Base-by-base conservation (phyloP, 2,329 filamentous ascomycete genomes). In the Laburnicola sp. region DNA sequence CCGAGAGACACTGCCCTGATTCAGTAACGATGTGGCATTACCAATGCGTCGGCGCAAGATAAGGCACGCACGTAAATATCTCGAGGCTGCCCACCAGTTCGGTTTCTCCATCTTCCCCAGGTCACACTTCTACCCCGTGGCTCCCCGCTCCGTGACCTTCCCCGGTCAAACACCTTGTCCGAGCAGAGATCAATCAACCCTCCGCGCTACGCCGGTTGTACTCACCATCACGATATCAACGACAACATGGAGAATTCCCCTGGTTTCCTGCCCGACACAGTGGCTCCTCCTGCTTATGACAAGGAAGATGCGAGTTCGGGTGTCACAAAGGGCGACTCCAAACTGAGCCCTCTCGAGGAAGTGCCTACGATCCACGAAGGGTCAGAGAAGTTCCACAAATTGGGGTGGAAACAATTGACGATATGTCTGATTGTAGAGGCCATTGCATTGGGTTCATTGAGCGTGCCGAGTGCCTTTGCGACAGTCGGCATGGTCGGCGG, bases 361-460 rank as follows among this genome's bases (percentile, higher is more conserved):
- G 60, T 62, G 2, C 45, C 64, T 36, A 70, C 66, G 22, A 62
- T 70, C 39, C 66, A 71, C 31, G 68, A 73, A 50, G 71, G 71
- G 25, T 66, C 68, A 10, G 68, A 67, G 36, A 74, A 74, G 53
- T 77, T 75, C 66, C 58, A 70, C 40, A 62, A 65, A 11, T 66
- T 80, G 22, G 73, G 79, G 38, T 82, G 80, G 80, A 78, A 80
- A 60, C 74, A 76, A 22, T 68, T 79, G 26, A 79, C 77, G 1
- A 66, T 79, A 22, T 75, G 78, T 49, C 63, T 80, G 45, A 77
- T 80, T 45, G 78, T 79, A 49, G 78, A 80, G 59, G 76, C 77
- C 25, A 78, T 79, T 52, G 75, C 77, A 8, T 70, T 80, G 26
- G 78, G 77, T 37, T 74, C 71, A 38, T 66, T 78, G 51, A 76